A percentile compares a stretch with the other conserved stretches of the same genome.
These are phyloP conservation scores for Graphiopsis chlorocephala DNA, from an alignment of 2,329 filamentous ascomycete species.

Conservation along the genomic window DNA sequence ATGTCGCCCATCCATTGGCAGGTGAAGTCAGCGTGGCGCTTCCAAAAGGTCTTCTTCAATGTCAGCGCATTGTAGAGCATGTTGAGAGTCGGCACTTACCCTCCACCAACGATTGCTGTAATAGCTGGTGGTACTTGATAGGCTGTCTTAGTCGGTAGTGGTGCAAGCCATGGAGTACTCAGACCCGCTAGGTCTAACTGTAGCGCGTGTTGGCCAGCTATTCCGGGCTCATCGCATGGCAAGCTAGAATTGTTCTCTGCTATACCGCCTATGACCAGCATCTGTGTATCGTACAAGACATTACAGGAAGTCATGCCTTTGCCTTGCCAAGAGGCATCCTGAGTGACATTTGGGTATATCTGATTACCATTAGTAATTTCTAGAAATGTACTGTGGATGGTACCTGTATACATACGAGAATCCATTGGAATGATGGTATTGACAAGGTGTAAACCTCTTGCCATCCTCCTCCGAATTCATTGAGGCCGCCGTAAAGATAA, in stretches of 20 bases:
- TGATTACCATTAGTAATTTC: too few relatives aligned
- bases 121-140: too few relatives aligned
- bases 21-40: conserved; percentile 55
- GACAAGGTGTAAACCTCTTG: conserved; percentile 63
- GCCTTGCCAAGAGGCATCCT: conserved; percentile 40
- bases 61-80: not conserved
- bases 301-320: conserved; percentile 59
- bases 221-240: too few relatives aligned
- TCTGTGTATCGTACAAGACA: conserved; percentile 56
- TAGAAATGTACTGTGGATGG: too few relatives aligned
- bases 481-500: conserved; percentile 52
- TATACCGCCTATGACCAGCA: conserved; percentile 61
- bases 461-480: conserved; percentile 47
- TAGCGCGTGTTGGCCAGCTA: too few relatives aligned
- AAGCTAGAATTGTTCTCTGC: not conserved
- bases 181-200: too few relatives aligned
- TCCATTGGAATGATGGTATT: conserved; percentile 63
- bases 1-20: conserved; percentile 47
- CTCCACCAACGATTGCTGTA: not conserved
- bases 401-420: conserved; percentile 35
- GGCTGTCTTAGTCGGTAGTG: too few relatives aligned
- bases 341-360: conserved; percentile 46
- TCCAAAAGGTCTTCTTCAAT: conserved; percentile 42
- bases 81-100: not conserved
- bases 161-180: too few relatives aligned